Percentiles rank a stretch among this genome's conserved stretches.
Evolutionary conservation across 2,329 filamentous ascomycete genomes (phyloP).

Genomic region (Chaetomiaceae sp.): DNA sequence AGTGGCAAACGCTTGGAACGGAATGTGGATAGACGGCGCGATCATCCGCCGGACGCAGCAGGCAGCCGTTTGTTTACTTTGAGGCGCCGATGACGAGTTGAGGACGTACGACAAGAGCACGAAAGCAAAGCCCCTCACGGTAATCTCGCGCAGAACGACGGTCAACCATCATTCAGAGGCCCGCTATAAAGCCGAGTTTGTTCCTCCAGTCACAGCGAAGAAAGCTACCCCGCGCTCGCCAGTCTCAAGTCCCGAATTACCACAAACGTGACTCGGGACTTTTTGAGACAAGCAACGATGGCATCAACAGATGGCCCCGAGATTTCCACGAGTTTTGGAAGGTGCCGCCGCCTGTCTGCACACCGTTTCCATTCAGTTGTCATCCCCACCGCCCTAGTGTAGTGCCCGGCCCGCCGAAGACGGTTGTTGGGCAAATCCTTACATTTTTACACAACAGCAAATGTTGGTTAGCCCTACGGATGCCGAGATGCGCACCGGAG

Average conservation of each 20-base stretch:
- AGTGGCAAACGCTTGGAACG: too few relatives aligned
- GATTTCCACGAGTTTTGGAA: background rate
- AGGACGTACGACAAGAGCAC: background rate
- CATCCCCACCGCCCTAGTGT: background rate
- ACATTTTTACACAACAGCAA: too few relatives aligned
- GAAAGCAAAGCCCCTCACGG: background rate
- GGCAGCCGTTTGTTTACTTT: background rate
- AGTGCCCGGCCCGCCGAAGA: too few relatives aligned
- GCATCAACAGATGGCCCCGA: background rate
- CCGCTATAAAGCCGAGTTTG: slow-evolving; percentile 1
- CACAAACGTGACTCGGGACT: background rate
- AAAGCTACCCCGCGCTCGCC: background rate
- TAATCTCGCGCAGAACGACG: background rate
- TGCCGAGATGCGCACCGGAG: too few relatives aligned
- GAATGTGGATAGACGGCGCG: too few relatives aligned
- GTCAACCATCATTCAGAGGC: background rate
- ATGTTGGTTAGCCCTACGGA: too few relatives aligned
- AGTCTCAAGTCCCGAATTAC: background rate
- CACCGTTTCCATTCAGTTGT: background rate
- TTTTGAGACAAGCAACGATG: slow-evolving; percentile 2
- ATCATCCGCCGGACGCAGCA: background rate
- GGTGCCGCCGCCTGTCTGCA: background rate
- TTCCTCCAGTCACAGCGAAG: background rate
- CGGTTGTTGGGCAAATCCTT: too few relatives aligned
- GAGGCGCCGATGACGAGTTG: background rate